phyloP scores from a whole-genome alignment of 148 eudicot species.

The Cornus suecica region DNA sequence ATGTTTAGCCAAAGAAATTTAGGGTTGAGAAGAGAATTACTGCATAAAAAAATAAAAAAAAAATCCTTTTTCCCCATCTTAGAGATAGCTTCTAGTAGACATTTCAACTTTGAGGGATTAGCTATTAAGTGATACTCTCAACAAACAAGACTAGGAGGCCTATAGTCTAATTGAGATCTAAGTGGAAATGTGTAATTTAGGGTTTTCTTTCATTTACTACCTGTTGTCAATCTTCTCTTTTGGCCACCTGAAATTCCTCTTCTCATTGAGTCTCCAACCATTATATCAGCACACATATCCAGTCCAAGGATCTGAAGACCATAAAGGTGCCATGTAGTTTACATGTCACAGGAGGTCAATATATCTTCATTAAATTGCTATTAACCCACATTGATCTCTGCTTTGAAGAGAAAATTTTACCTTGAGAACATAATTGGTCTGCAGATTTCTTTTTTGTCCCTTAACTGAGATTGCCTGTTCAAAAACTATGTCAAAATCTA shows the following conservation, averaged over 20 bases:
- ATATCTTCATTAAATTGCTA: not conserved
- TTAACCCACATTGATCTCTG: not conserved
- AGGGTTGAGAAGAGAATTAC: not conserved
- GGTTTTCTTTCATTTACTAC: constrained; percentile 20
- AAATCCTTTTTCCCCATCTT: not conserved
- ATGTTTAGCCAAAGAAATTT: not conserved
- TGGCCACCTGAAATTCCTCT: constrained; percentile 90
- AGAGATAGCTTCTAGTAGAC: not conserved
- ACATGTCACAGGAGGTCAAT: not conserved
- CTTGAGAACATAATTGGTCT: constrained; percentile 74
- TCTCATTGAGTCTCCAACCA: constrained; percentile 81
- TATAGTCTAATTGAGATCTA: not conserved
- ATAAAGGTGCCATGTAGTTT: not conserved
- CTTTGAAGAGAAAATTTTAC: constrained; percentile 28
- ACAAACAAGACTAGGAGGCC: not conserved
- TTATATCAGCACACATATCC: constrained; percentile 65
- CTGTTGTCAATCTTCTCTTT: constrained; percentile 81
- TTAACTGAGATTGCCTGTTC: constrained; percentile 68
- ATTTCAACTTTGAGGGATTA: not conserved
- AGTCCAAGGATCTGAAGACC: constrained; percentile 69
- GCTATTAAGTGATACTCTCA: not conserved
- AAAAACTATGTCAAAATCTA: not conserved
- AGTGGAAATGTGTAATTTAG: not conserved
- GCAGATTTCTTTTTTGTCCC: constrained; percentile 59
- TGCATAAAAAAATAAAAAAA: not conserved